A percentile compares a stretch with the other conserved stretches of the same genome.
Conservation (phyloP, 1,284 basidiomycete genomes). For the Fomitiporia mediterranea region DNA sequence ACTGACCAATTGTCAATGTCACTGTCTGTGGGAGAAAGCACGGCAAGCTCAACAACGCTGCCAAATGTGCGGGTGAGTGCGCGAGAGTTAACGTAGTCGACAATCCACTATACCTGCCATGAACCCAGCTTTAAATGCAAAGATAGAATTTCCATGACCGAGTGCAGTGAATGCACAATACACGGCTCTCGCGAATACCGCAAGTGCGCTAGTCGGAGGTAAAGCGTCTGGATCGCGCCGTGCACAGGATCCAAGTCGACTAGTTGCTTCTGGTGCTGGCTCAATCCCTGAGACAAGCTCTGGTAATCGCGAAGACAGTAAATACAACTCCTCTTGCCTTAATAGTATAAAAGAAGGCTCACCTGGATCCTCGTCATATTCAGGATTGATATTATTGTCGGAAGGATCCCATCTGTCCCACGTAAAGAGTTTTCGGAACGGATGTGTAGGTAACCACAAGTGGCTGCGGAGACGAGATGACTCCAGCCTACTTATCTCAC, state of each 20-base stretch:
- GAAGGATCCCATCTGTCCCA: slow-evolving; percentile 48
- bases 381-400: slow-evolving; percentile 37
- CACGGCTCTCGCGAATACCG: slow-evolving; percentile 44
- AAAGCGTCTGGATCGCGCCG: slow-evolving; percentile 72
- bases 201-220: slow-evolving; percentile 56
- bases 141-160: slow-evolving; percentile 59
- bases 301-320: slow-evolving; percentile 23
- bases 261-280: slow-evolving; percentile 28
- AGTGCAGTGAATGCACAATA: slow-evolving; percentile 40
- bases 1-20: too few species aligned
- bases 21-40: too few species aligned
- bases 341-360: slow-evolving; percentile 12
- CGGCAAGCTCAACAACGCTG: slow-evolving; percentile 59
- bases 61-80: too few species aligned
- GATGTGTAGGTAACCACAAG: slow-evolving; percentile 66
- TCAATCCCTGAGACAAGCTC: slow-evolving; percentile 61
- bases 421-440: slow-evolving; percentile 34
- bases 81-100: too few species aligned
- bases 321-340: not conserved
- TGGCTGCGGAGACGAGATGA: slow-evolving; percentile 41
- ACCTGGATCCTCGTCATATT: slow-evolving; percentile 55
- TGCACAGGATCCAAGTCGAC: slow-evolving; percentile 51
- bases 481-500: slow-evolving; percentile 55
- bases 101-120: too few species aligned
- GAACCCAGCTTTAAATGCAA: slow-evolving; percentile 74